phyloP scores from a whole-genome alignment of 2,329 filamentous ascomycete species.

The Davidsoniella virescens region DNA sequence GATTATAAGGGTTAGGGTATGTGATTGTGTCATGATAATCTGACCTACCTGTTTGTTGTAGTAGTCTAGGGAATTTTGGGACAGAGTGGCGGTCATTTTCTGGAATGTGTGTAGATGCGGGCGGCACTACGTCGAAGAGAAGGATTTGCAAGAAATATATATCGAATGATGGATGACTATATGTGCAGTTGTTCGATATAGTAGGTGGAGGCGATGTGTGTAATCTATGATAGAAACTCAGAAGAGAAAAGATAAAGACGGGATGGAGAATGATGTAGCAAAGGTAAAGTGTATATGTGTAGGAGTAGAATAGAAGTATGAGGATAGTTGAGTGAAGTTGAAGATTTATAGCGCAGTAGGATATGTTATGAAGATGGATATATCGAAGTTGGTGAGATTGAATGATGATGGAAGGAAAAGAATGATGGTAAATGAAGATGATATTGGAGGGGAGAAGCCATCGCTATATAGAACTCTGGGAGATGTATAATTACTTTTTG shows the following conservation, averaged over 20 bases:
- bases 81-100: slow-evolving; percentile 10
- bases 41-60: slow-evolving; percentile 9
- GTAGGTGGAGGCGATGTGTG: neutral
- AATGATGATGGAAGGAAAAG: slow-evolving; percentile 1
- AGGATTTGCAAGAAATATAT: neutral
- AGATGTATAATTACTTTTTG: neutral
- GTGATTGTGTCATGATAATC: neutral
- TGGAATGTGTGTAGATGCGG: neutral
- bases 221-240: neutral
- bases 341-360: neutral
- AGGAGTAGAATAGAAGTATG: neutral
- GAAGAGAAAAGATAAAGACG: neutral
- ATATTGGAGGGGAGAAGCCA: neutral
- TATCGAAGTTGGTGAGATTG: neutral
- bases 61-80: slow-evolving; percentile 11
- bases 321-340: neutral
- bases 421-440: neutral
- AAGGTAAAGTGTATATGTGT: neutral
- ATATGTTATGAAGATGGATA: neutral
- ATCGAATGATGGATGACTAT: neutral
- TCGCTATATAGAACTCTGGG: slow-evolving; percentile 1
- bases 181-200: neutral
- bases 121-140: neutral
- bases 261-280: neutral
- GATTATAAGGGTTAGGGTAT: neutral